These are phyloP conservation scores for Platanthera guangdongensis DNA, from an alignment of 106 monocot species.

Conservation along the genomic window DNA sequence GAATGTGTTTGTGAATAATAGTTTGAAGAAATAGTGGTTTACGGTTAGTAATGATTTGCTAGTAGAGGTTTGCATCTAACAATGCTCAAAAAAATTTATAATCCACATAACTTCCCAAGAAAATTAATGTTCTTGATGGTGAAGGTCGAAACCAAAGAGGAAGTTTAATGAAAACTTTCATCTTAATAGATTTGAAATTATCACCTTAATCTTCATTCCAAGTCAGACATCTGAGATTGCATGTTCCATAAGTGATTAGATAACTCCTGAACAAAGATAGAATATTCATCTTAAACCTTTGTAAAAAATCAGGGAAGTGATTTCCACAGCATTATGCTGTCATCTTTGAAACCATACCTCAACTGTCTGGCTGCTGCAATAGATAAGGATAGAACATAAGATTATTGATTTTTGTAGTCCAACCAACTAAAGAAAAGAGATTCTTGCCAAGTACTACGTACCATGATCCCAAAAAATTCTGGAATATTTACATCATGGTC, in stretches of 20 bases:
- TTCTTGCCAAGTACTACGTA: conserved; percentile 9
- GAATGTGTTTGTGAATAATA: too few species aligned
- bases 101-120: too few species aligned
- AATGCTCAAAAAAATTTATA: too few species aligned
- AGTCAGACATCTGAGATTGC: conserved; percentile 54
- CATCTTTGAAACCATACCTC: conserved; percentile 48
- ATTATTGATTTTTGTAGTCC: not conserved
- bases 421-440: conserved; percentile 1
- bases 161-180: too few species aligned
- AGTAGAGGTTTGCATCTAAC: too few species aligned
- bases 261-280: conserved; percentile 42
- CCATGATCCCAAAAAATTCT: conserved; percentile 74
- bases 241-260: conserved; percentile 33
- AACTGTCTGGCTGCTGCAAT: conserved; percentile 55
- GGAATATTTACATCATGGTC: conserved; percentile 88
- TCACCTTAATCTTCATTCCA: conserved; percentile 59
- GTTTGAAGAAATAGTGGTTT: too few species aligned
- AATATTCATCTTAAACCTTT: conserved; percentile 7
- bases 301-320: not conserved
- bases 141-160: too few species aligned
- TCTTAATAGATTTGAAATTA: not conserved
- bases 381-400: conserved; percentile 10
- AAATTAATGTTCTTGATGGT: too few species aligned
- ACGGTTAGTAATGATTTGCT: too few species aligned
- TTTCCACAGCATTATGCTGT: not conserved